A percentile compares a stretch with the other conserved stretches of the same genome.
Conservation (phyloP, 2,329 filamentous ascomycete species). For the Exophiala sideris region DNA sequence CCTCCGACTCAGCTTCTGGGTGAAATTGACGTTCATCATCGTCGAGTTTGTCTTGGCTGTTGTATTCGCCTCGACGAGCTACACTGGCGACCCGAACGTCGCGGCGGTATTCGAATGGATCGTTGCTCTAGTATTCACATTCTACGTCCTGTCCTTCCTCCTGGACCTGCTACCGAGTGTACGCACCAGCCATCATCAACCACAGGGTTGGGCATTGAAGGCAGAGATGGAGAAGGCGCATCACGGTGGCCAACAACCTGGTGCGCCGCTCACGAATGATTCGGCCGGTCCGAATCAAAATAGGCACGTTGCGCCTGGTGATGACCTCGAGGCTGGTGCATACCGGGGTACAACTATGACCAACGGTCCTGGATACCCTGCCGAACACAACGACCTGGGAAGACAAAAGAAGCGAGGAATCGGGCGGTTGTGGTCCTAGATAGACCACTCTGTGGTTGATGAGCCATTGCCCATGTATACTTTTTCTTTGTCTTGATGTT, state of each 20-base stretch:
- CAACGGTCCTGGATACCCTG: constrained; percentile 8
- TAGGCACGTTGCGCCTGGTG: neutral
- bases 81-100: constrained; percentile 52
- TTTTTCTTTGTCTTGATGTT: too few relatives aligned
- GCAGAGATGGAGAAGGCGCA: constrained; percentile 15
- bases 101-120: constrained; percentile 77
- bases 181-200: constrained; percentile 53
- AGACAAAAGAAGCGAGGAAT: constrained; percentile 14
- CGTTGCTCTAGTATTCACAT: constrained; percentile 31
- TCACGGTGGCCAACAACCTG: constrained; percentile 2
- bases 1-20: constrained; percentile 75
- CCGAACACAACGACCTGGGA: constrained; percentile 6
- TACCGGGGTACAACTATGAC: constrained; percentile 18
- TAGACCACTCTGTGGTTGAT: neutral
- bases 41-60: constrained; percentile 66
- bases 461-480: too few relatives aligned
- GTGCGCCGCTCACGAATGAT: constrained; percentile 15
- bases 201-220: constrained; percentile 34
- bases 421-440: constrained; percentile 13
- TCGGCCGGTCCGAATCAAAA: constrained; percentile 18
- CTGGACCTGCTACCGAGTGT: constrained; percentile 77
- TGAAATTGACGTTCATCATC: constrained; percentile 82
- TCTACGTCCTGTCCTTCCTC: constrained; percentile 78
- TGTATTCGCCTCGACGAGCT: constrained; percentile 59
- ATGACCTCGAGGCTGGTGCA: constrained; percentile 5